Evolutionary conservation across 305 asterid species (phyloP), one percentile per base, ranked within the genome.

Genomic region (Solanum hybrid): DNA sequence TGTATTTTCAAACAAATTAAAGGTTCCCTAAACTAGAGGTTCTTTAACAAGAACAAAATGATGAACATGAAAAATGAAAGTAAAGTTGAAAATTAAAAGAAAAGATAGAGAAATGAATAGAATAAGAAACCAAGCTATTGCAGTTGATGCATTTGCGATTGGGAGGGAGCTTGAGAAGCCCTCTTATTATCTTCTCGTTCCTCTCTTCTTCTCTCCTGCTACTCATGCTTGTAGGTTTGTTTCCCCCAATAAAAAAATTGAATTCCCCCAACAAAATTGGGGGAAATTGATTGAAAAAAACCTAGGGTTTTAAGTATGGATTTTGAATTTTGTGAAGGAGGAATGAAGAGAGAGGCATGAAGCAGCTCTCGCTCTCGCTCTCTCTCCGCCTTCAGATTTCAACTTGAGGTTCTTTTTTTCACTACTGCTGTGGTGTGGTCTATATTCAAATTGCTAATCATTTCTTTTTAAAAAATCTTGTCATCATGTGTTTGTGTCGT

Each of bases 71-170:
- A 34, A 77, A 32, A 66, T 4, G 7, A 32, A 76, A 76, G 1
- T 32, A 10, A 76, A 78, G 42, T 19, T 10, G 51, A 11, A 19
- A 35, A 31, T 35, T 32, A 81, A 32, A 60, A 42, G 3, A n/a
- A 17, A 29, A 29, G 35, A 79, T 22, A 73, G 38, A 64, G 89
- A 73, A 75, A n/a, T 86, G 79, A 64, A 69, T 5, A 14, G 37
- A 37, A 32, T 17, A 87, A 72, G 73, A 17, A 91, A 97, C 99
- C 99, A 96, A 92, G 93, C 96, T 93, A 94, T 97, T 96, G 93
- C 99, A 97, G 94, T 97, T 97, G 66, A 97, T 96, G 95, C 98
- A 97, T 90, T 97, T 91, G 77, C 99, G 96, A 94, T 97, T 97
- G 80, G 98, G 98, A 79, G 98, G 99, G 89, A 97, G 98, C 94